phyloP scores from a whole-genome alignment of 192 early-diverging fungal species.

The Umbelopsis isabellina region DNA sequence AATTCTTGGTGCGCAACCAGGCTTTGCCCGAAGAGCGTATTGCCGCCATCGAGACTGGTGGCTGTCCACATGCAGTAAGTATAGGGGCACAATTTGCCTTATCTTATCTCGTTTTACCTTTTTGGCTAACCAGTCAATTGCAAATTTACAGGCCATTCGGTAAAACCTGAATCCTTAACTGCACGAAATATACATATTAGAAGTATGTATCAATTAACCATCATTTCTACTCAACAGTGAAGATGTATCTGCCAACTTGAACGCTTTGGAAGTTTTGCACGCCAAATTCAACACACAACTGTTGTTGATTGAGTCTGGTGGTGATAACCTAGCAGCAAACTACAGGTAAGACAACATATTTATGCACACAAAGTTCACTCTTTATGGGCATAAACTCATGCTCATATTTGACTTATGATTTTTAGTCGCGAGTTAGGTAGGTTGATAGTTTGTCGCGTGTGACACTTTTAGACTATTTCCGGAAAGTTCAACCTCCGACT shows the following conservation, averaged over 20 bases:
- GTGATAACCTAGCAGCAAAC: constrained; percentile 91
- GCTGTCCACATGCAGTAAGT: constrained; percentile 90
- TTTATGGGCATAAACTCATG: background rate
- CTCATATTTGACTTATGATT: background rate
- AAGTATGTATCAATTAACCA: background rate
- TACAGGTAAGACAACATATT: constrained; percentile 53
- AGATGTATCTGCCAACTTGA: constrained; percentile 94
- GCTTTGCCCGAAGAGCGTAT: constrained; percentile 90
- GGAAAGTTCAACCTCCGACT: background rate
- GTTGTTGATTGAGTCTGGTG: constrained; percentile 90
- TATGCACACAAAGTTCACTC: constrained; percentile 20
- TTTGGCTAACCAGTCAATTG: constrained; percentile 4
- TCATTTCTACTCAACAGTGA: constrained; percentile 69
- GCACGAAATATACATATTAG: background rate
- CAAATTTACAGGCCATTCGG: constrained; percentile 36
- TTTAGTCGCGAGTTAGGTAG: constrained; percentile 42
- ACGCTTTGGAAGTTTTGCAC: constrained; percentile 86
- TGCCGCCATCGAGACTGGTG: constrained; percentile 93
- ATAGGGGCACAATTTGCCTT: background rate
- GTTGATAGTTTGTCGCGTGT: background rate
- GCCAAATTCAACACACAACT: constrained; percentile 83
- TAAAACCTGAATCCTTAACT: background rate
- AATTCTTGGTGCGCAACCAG: constrained; percentile 89
- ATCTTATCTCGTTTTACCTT: background rate
- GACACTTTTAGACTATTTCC: background rate